Conservation (phyloP, 768 basidiomycete genomes). For the Amanita exitialis region DNA sequence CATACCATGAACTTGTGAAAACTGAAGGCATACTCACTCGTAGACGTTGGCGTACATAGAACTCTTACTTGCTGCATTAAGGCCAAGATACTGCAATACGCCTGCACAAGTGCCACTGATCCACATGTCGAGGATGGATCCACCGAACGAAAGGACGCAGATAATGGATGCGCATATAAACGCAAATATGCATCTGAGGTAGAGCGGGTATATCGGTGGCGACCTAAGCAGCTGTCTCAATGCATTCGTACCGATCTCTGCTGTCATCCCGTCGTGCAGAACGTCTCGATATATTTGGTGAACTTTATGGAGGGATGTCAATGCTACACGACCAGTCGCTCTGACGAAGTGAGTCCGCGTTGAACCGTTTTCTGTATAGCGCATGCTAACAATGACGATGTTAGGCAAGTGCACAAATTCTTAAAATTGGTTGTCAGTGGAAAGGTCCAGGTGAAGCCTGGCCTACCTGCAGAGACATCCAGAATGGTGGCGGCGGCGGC, state of each 20-base stretch:
- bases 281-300: constrained; percentile 83
- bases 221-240: constrained; percentile 55
- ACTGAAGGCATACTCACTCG: constrained; percentile 48
- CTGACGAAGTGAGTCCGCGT: constrained; percentile 83
- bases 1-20: background rate
- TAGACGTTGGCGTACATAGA: constrained; percentile 93
- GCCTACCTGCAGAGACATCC: constrained; percentile 55
- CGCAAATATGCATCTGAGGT: constrained; percentile 60
- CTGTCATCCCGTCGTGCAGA: constrained; percentile 71
- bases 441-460: background rate
- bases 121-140: constrained; percentile 75
- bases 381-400: constrained; percentile 74
- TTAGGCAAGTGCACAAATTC: constrained; percentile 79
- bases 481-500: constrained; percentile 70
- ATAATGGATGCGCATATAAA: constrained; percentile 75
- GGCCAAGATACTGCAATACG: constrained; percentile 67
- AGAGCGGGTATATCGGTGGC: constrained; percentile 59
- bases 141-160: constrained; percentile 76
- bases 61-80: constrained; percentile 77
- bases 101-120: constrained; percentile 63
- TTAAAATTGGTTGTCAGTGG: constrained; percentile 9
- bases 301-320: constrained; percentile 74
- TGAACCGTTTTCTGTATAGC: constrained; percentile 57
- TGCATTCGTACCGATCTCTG: constrained; percentile 58
- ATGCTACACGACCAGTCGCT: constrained; percentile 66